Evolutionary conservation across 352 stramenopile species (phyloP), one percentile per base, ranked within the genome.

Genomic region (Heterotrichella gracilis): DNA sequence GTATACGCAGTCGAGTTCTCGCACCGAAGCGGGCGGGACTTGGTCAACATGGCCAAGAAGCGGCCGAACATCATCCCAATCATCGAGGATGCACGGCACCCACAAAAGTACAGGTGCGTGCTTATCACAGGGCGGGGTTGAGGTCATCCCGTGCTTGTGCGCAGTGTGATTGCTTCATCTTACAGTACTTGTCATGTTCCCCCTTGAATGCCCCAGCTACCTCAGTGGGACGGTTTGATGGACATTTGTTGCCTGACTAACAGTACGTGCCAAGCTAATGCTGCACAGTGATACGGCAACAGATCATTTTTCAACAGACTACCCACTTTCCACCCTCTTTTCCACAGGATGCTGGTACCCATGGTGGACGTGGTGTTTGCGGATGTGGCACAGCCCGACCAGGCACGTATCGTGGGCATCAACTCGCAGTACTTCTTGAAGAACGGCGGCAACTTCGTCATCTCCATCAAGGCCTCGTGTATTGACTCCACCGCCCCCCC

Each of bases 1-100:
- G 92, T 99, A 24, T 99, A 99, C 79, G 91, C 90, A 2, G 92
- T 99, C 0, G 92, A 99, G 83, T 99, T 99, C 80, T 95, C 89
- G 22, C 91, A 97, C 81, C 86, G 92, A 69, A 90, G 90, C 20
- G 92, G 92, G 22, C 87, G 92, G 69, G 92, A 99, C 76, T 81
- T 99, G 21, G 94, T 99, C 75, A 97, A 96, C 77, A 87, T 99
- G 73, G 91, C 92, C 76, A 98, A 99, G 82, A 86, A 82, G 69
- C 86, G 92, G 69, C 97, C 92, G 0, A 99, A 99, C 79, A 83
- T 99, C 2, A 94, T 99, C 69, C 92, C 92, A 69, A 98, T 99
- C 76, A 96, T 99, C 68, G 92, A 98, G 79, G 90, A 96, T 80
- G 90, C 89, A 0, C 81, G 88, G 70, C 89, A 96, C 79, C 90